A percentile compares a stretch with the other conserved stretches of the same genome.
Conservation (phyloP, 2,329 filamentous ascomycete genomes). For the Paramyrothecium sp. region DNA sequence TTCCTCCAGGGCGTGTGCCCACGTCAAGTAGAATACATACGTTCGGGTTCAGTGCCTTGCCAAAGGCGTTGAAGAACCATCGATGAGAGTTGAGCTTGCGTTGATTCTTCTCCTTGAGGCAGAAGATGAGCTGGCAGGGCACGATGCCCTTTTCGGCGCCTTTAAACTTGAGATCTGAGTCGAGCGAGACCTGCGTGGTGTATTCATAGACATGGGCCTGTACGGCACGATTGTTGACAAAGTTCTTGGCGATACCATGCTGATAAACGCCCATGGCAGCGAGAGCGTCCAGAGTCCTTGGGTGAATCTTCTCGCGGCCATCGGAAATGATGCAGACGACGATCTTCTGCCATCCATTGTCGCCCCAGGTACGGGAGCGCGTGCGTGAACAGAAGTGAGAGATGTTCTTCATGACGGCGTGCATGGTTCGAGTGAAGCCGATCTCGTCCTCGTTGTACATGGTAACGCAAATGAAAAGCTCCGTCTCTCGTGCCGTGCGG, state of each 20-base stretch:
- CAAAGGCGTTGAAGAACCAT: conserved; percentile 99
- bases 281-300: conserved; percentile 86
- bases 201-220: conserved; percentile 98
- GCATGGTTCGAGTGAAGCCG: conserved; percentile 95
- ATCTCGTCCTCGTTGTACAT: conserved; percentile 99
- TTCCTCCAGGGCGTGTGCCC: conserved; percentile 85
- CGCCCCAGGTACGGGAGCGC: conserved; percentile 94
- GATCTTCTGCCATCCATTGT: conserved; percentile 98
- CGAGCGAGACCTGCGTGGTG: conserved; percentile 94
- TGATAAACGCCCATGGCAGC: conserved; percentile 98
- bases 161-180: conserved; percentile 96
- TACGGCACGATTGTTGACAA: conserved; percentile 93
- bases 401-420: conserved; percentile 98
- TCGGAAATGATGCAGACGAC: conserved; percentile 97
- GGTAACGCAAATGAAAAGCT: conserved; percentile 93
- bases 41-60: conserved; percentile 87
- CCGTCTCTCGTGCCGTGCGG: conserved; percentile 79
- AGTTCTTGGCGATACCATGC: conserved; percentile 97
- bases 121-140: conserved; percentile 97
- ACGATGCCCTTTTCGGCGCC: conserved; percentile 98
- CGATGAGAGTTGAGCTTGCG: conserved; percentile 98
- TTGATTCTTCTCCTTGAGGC: conserved; percentile 94
- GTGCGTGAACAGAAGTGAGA: conserved; percentile 91
- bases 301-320: conserved; percentile 85
- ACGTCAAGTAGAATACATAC: conserved; percentile 97